phyloP scores from a whole-genome alignment of 148 eudicot genomes.

The Rhododendron griersonianum region DNA sequence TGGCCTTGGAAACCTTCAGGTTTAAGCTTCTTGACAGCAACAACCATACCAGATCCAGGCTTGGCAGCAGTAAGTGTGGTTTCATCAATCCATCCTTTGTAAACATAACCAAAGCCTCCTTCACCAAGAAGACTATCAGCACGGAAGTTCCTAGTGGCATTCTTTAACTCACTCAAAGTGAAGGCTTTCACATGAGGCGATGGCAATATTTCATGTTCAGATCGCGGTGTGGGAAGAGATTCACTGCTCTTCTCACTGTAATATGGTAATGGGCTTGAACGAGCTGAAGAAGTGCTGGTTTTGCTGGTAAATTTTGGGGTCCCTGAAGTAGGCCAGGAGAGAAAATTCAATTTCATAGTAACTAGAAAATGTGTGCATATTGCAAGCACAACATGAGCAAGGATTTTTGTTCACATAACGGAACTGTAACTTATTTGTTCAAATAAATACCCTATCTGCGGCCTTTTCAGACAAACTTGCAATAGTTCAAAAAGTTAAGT shows the following conservation, averaged over 20 bases:
- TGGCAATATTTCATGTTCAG: conserved; percentile 29
- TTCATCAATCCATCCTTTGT: conserved; percentile 39
- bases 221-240: conserved; percentile 47
- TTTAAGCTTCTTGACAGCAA: conserved; percentile 39
- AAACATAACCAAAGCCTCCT: conserved; percentile 46
- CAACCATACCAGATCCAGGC: conserved; percentile 34
- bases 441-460: neutral
- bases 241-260: conserved; percentile 42
- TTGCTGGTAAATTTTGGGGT: conserved; percentile 42
- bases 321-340: conserved; percentile 30
- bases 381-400: neutral
- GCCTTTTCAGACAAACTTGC: neutral
- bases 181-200: conserved; percentile 25
- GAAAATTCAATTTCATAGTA: neutral
- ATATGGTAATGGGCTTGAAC: conserved; percentile 32
- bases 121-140: conserved; percentile 37
- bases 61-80: conserved; percentile 24
- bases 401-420: neutral
- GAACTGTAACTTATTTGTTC: neutral
- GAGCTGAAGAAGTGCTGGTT: conserved; percentile 38
- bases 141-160: conserved; percentile 32
- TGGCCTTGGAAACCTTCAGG: conserved; percentile 40
- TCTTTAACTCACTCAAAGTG: conserved; percentile 25
- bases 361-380: neutral
- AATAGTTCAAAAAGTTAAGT: neutral